phyloP scores from a whole-genome alignment of 352 stramenopile genomes.

The Phytophthora cactorum region DNA sequence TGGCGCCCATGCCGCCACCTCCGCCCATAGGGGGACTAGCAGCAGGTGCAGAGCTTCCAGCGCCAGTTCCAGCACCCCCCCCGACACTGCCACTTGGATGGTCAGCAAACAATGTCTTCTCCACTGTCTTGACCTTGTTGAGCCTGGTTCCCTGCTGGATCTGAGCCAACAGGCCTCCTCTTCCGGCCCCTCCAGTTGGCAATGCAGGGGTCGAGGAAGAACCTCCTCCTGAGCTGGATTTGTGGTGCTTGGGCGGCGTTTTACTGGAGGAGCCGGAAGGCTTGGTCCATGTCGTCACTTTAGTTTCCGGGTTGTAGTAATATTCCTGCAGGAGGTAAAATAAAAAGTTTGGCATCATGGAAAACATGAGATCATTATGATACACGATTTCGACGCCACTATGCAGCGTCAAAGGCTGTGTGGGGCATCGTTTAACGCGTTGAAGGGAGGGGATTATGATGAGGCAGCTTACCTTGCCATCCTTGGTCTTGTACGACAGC shows the following conservation, averaged over 20 bases:
- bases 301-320: conserved; percentile 91
- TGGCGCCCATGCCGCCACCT: conserved; percentile 59
- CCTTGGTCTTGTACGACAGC: conserved; percentile 87
- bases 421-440: conserved; percentile 2
- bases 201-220: conserved; percentile 11
- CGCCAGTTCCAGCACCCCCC: conserved; percentile 4
- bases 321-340: conserved; percentile 65
- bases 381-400: conserved; percentile 5
- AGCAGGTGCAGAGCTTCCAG: conserved; percentile 13
- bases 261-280: conserved; percentile 40
- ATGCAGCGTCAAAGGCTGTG: neutral
- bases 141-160: conserved; percentile 76
- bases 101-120: conserved; percentile 64
- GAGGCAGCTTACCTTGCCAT: conserved; percentile 68
- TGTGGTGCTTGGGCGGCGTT: conserved; percentile 50
- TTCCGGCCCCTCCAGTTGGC: conserved; percentile 41
- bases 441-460: neutral
- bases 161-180: conserved; percentile 63
- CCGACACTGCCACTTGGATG: conserved; percentile 28
- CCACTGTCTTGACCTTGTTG: conserved; percentile 82
- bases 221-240: conserved; percentile 28
- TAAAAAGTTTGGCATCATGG: conserved; percentile 4
- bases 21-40: conserved; percentile 27
- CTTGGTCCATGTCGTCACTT: conserved; percentile 88
- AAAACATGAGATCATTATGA: neutral